Conservation (phyloP, 2,329 filamentous ascomycete species). For the Ophiosphaerella narmari region DNA sequence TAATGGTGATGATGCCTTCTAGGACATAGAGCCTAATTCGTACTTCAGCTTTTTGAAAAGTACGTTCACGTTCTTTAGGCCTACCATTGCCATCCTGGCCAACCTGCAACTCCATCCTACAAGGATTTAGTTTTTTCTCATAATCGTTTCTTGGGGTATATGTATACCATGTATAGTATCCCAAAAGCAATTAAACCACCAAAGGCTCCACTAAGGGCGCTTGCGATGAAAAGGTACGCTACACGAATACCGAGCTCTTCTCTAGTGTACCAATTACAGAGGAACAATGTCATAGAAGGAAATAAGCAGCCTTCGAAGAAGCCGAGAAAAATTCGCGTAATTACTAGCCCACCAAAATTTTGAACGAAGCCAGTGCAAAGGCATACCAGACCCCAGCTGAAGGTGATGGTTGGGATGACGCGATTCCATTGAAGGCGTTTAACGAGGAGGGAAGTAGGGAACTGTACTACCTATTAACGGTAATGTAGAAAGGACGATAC, state of each 20-base stretch:
- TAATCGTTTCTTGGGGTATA: too few relatives aligned
- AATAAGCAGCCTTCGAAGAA: constrained; percentile 42
- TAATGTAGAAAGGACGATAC: not conserved
- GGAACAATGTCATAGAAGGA: constrained; percentile 36
- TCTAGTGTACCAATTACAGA: constrained; percentile 39
- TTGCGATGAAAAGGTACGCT: constrained; percentile 36
- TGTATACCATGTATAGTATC: constrained; percentile 29
- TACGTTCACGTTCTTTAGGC: not conserved
- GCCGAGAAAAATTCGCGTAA: constrained; percentile 27
- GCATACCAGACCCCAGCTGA: constrained; percentile 57
- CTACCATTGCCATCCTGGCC: constrained; percentile 2
- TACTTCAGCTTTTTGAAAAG: not conserved
- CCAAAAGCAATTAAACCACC: constrained; percentile 36
- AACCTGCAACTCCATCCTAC: not conserved
- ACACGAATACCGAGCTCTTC: constrained; percentile 37
- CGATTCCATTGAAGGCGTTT: constrained; percentile 42
- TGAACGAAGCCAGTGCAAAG: constrained; percentile 29
- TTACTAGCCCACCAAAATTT: constrained; percentile 26
- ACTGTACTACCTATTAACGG: constrained; percentile 11
- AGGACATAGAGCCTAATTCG: constrained; percentile 33
- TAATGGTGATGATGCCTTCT: constrained; percentile 38
- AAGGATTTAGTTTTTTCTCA: not conserved
- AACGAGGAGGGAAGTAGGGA: constrained; percentile 39
- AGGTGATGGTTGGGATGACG: constrained; percentile 52
- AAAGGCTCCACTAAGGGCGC: constrained; percentile 32